These are phyloP conservation scores for Tetracladium setigerum DNA, from an alignment of 495 filamentous ascomycete species.

Conservation along the genomic window DNA sequence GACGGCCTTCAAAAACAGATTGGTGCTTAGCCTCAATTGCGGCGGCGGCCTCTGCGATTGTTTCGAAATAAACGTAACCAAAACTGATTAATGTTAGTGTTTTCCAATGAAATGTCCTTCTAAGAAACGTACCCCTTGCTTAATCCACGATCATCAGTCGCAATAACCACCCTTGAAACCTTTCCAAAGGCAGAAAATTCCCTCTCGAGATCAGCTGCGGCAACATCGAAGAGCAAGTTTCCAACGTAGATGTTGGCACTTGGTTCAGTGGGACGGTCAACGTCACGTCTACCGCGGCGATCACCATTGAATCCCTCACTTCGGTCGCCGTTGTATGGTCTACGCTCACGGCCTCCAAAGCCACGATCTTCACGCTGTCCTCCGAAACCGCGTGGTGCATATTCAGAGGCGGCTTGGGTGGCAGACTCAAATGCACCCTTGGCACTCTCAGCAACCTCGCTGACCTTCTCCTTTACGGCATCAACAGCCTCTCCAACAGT, in stretches of 20 bases:
- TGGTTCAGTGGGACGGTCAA: constrained; percentile 9
- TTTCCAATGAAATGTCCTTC: not conserved
- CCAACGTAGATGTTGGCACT: constrained; percentile 60
- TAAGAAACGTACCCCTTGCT: constrained; percentile 72
- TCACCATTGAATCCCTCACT: not conserved
- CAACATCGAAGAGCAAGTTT: constrained; percentile 82
- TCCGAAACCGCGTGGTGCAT: not conserved
- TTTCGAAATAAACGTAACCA: constrained; percentile 67
- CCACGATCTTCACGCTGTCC: not conserved
- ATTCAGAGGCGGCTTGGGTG: constrained; percentile 8
- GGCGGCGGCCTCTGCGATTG: constrained; percentile 41
- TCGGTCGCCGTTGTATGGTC: not conserved
- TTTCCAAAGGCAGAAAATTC: constrained; percentile 61
- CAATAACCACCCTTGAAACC: constrained; percentile 46
- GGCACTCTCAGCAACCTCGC: constrained; percentile 21
- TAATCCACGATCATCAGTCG: constrained; percentile 62
- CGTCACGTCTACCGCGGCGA: not conserved
- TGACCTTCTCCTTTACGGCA: constrained; percentile 20
- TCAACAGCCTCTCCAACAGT: constrained; percentile 10
- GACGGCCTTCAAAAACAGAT: constrained; percentile 73
- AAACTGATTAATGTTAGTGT: constrained; percentile 4
- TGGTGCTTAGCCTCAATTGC: constrained; percentile 62
- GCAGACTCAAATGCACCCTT: constrained; percentile 10
- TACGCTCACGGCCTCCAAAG: not conserved
- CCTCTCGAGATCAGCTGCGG: constrained; percentile 57